Evolutionary conservation across 164 flowering plant genomes (phyloP).

Genomic region (Tetracentron sinense): DNA sequence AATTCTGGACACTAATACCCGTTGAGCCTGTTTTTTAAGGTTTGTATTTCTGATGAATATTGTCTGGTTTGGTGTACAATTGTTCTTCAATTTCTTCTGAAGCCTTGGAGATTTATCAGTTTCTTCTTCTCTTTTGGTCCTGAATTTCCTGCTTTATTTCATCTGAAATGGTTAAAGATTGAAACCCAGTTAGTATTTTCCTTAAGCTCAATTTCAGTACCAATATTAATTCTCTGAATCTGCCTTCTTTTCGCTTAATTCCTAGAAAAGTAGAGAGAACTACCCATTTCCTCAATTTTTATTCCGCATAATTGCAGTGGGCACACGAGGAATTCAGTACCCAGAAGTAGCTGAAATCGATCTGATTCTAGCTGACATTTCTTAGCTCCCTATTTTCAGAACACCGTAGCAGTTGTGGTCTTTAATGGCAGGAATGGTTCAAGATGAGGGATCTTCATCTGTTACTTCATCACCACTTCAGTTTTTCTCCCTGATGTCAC

Average conservation of each 20-base stretch:
- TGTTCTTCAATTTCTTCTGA: slow-evolving; percentile 5
- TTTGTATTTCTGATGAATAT: slow-evolving; percentile 7
- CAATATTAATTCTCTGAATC: too few species aligned
- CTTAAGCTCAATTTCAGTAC: too few species aligned
- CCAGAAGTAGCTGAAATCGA: too few species aligned
- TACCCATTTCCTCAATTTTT: too few species aligned
- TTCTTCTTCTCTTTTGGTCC: not conserved
- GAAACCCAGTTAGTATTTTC: too few species aligned
- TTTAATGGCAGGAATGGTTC: slow-evolving; percentile 49
- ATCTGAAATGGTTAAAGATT: too few species aligned
- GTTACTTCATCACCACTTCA: slow-evolving; percentile 60
- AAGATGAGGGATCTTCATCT: slow-evolving; percentile 67
- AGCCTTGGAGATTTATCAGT: not conserved
- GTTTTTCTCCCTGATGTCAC: slow-evolving; percentile 46
- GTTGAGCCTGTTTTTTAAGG: not conserved
- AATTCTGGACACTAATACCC: slow-evolving; percentile 1
- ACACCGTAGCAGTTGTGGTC: too few species aligned
- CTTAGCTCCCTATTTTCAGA: slow-evolving; percentile 2
- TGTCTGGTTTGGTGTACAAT: not conserved
- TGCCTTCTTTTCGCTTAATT: too few species aligned
- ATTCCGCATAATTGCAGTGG: too few species aligned
- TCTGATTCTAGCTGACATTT: slow-evolving; percentile 1
- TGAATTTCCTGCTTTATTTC: not conserved
- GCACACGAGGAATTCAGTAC: too few species aligned
- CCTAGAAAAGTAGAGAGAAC: too few species aligned